phyloP scores from a whole-genome alignment of 192 early-diverging fungal species.

The Obelidium mucronatum region DNA sequence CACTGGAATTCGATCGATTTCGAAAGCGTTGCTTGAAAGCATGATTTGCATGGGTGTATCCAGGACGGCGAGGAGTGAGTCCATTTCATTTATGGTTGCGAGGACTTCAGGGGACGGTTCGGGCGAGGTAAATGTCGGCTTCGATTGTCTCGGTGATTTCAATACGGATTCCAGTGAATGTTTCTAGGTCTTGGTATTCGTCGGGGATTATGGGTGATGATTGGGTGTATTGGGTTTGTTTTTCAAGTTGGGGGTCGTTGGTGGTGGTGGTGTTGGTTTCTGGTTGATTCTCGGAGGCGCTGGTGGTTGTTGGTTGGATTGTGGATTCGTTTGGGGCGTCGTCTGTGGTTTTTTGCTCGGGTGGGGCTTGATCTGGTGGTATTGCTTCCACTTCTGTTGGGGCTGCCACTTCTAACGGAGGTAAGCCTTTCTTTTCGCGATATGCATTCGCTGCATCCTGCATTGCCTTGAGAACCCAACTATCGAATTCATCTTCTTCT shows the following conservation, averaged over 20 bases:
- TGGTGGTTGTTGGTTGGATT: not conserved
- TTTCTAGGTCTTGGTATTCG: not conserved
- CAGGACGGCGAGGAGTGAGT: conserved; percentile 11
- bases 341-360: not conserved
- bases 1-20: conserved; percentile 19
- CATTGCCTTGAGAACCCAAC: conserved; percentile 27
- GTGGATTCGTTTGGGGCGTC: not conserved
- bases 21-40: conserved; percentile 11
- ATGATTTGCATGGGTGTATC: conserved; percentile 18
- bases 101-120: not conserved
- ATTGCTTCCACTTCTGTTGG: not conserved
- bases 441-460: conserved; percentile 29
- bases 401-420: not conserved
- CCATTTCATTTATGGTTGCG: conserved; percentile 10
- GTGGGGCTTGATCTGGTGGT: not conserved
- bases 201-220: not conserved
- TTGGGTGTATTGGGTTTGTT: not conserved
- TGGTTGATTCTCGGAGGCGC: no score
- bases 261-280: not conserved
- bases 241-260: not conserved
- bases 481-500: conserved; percentile 22
- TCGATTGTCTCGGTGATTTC: conserved; percentile 25
- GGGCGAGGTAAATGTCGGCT: conserved; percentile 21
- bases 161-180: conserved; percentile 26
- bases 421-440: not conserved